phyloP scores from a whole-genome alignment of 2,329 filamentous ascomycete species.

The Neonectria neomacrospora region DNA sequence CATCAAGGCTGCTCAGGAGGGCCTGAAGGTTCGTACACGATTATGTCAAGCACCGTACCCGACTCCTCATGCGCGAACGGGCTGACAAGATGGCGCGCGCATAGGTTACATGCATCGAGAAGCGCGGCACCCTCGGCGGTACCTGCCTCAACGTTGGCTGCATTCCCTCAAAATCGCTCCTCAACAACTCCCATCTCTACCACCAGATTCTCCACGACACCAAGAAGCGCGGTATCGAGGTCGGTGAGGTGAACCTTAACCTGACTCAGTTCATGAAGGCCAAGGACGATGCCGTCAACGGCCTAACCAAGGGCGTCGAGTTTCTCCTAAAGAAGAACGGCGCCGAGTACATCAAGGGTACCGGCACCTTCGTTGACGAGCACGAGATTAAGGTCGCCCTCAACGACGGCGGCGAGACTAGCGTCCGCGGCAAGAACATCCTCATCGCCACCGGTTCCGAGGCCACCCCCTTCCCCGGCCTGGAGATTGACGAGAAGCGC shows the following conservation, averaged over 20 bases:
- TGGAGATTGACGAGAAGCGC: conserved; percentile 97
- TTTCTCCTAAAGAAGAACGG: conserved; percentile 99
- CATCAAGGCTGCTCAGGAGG: conserved; percentile 98
- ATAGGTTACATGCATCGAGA: conserved; percentile 97
- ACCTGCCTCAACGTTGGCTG: conserved; percentile 99
- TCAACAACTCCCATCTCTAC: conserved; percentile 99
- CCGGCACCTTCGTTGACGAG: conserved; percentile 86
- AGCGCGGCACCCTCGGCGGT: conserved; percentile 92
- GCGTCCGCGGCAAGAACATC: conserved; percentile 93
- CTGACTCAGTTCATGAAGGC: conserved; percentile 97
- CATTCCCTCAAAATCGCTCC: conserved; percentile 98
- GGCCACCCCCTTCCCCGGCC: conserved; percentile 93
- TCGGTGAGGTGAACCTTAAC: conserved; percentile 97
- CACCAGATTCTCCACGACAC: conserved; percentile 97
- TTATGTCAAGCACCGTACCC: conserved; percentile 6
- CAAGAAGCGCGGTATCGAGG: conserved; percentile 96
- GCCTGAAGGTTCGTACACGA: conserved; percentile 77
- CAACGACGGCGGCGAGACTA: conserved; percentile 90
- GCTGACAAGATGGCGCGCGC: conserved; percentile 28
- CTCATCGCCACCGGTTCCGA: conserved; percentile 97
- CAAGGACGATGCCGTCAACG: conserved; percentile 89
- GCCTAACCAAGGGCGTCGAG: conserved; percentile 96
- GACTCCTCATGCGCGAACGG: conserved; percentile 22
- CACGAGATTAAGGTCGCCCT: conserved; percentile 92
- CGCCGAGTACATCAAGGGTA: conserved; percentile 96